Base-by-base conservation (phyloP, 2,329 filamentous ascomycete species). In the Diaporthe aspalathi region DNA sequence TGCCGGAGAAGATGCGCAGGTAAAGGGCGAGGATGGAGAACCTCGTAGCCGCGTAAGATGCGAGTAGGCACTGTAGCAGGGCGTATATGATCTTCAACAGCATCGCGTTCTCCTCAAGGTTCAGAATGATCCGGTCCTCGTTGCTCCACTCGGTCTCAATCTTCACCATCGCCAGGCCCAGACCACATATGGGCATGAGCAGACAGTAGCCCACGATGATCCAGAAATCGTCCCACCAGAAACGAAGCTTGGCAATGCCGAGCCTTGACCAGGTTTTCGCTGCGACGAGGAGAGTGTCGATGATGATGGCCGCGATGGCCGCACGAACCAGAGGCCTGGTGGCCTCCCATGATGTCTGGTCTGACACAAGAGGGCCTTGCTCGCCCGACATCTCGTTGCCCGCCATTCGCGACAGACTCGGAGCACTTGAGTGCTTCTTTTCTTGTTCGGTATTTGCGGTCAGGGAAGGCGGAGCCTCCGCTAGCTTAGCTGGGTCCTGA, bases 201-300 rank as follows among this genome's bases (percentile, higher is more conserved):
- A 70, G n/a, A 9, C 27, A 12, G 16, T 67, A 72, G 38, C 53
- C 71, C 47, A 63, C 47, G 32, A 72, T 49, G 35, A 72, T 70
- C 71, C 71, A 72, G 24, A 72, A 72, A 49, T 72, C 71, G 24
- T 72, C 71, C 71, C 71, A 72, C 71, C 71, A 72, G 27, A 72
- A 72, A 7, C 47, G 54, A 14, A 72, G 22, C 29, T 67, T 67
- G 32, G 71, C 71, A 20, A 72, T 40, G 22, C 50, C 53, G 29
- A 63, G 22, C 14, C 71, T 60, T 24, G 71, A 72, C 54, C 67
- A 70, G 8, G 71, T 72, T 35, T 72, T 72, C 22, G 68, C 68
- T 14, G 69, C 22, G 47, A 72, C 71, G 49, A 72, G 67, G 49
- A 72, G 5, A 2, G 71, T 72, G 62, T 72, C 68, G 47, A 72